Base-by-base conservation (phyloP, 768 basidiomycete genomes). In the Lentinula sp. region DNA sequence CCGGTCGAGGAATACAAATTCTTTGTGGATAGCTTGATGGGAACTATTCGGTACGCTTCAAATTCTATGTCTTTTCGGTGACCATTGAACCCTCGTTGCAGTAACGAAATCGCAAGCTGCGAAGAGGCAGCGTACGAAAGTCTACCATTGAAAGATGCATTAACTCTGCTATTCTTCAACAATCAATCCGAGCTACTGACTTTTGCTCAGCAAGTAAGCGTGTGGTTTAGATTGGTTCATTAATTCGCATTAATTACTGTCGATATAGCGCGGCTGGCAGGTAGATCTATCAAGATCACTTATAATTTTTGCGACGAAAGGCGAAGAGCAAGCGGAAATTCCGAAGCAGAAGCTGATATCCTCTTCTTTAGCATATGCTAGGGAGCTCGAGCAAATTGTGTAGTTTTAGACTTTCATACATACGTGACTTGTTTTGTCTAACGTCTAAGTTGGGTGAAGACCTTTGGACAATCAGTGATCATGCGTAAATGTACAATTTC, bases 61-160 rank as follows among this genome's bases (percentile, higher is more conserved):
- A 53, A n/a, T 34, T 54, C 37, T 49, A 59, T 69, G 31, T 66
- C 13, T 21, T 8, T 57, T 9, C 7, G 2, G n/a, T 9, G 10
- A n/a, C 3, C 7, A 49, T 7, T 59, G 5, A 40, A 31, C 5
- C 1, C 35, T 51, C n/a, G 31, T 23, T 39, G 40, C 51, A 98
- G 96, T 67, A 93, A 91, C 68, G 96, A 99, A 77, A 99, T 99
- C 66, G 96, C 96, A 13, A 91, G 92, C 67, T 98, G 95, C 68
- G 93, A 97, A 72, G 95, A 98, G 73, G 80, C 88, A 16, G 95
- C 96, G 4, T 99, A 99, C 64, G 87, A 91, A 65, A 93, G 89
- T 62, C 78, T 99, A 42, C 95, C 95, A 0, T 70, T 98, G 57
- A 87, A 89, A 66, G 95, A 97, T 65, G 96, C 95, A 1, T 85